A percentile compares a stretch with the other conserved stretches of the same genome.
phyloP scores from a whole-genome alignment of 805 yeast genomes.

The Kazachstania kunashirensis region DNA sequence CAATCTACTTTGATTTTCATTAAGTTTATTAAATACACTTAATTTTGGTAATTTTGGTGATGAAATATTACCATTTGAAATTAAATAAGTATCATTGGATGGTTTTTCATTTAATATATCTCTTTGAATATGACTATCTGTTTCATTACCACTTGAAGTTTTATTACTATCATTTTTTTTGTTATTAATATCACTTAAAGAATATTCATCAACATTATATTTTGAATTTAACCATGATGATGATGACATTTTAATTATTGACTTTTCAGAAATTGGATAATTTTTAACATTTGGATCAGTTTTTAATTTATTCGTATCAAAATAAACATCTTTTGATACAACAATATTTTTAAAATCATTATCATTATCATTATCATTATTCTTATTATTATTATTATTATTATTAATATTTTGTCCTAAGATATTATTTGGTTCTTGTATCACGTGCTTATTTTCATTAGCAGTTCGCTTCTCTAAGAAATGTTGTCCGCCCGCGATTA shows the following conservation, averaged over 20 bases:
- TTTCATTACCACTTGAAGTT: constrained; percentile 1
- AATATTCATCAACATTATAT: constrained; percentile 19
- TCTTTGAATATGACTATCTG: neutral
- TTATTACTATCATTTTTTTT: neutral
- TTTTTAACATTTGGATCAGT: constrained; percentile 20
- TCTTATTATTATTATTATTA: neutral
- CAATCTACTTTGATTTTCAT: neutral
- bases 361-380: neutral
- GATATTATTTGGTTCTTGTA: neutral
- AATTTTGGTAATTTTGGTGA: constrained; percentile 12
- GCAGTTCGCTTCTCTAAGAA: too few species aligned
- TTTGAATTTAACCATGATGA: constrained; percentile 22
- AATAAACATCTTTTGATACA: constrained; percentile 14
- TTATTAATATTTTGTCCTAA: constrained; percentile 2
- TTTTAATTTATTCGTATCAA: constrained; percentile 15
- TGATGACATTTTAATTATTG: constrained; percentile 14
- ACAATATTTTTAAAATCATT: neutral
- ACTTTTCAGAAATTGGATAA: constrained; percentile 10
- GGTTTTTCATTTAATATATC: neutral
- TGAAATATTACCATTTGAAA: constrained; percentile 1
- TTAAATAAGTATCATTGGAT: neutral
- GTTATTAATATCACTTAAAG: constrained; percentile 9
- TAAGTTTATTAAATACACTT: neutral
- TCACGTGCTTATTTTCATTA: too few species aligned
- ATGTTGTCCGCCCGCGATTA: too few species aligned